Evolutionary conservation across 2,329 filamentous ascomycete species (phyloP).

Genomic region (Dothistroma septosporum): DNA sequence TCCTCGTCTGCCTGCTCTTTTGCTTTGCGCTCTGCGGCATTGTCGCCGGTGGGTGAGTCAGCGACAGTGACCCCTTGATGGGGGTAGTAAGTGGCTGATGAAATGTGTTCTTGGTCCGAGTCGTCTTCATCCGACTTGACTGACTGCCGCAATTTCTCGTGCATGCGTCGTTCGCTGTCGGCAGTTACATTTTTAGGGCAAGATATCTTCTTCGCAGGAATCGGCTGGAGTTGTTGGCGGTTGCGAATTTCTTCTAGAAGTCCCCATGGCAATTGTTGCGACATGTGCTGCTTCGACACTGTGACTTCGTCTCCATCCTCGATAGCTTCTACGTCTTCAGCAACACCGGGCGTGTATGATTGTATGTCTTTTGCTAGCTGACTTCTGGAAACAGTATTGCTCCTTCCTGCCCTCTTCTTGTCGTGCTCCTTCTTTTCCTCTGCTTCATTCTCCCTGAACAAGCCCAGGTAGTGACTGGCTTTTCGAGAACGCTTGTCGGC

Average conservation of each 20-base stretch:
- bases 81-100: constrained; percentile 77
- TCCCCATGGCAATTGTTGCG: constrained; percentile 44
- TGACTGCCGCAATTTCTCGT: constrained; percentile 13
- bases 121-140: constrained; percentile 51
- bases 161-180: constrained; percentile 17
- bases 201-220: constrained; percentile 40
- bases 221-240: constrained; percentile 49
- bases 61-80: constrained; percentile 58
- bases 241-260: constrained; percentile 56
- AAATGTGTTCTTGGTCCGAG: constrained; percentile 79
- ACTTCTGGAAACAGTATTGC: constrained; percentile 16
- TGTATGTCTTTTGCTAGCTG: constrained; percentile 16
- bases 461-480: constrained; percentile 60
- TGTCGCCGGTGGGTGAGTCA: constrained; percentile 33
- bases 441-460: constrained; percentile 61
- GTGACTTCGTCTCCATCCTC: constrained; percentile 29
- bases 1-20: constrained; percentile 11
- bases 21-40: constrained; percentile 24
- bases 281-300: constrained; percentile 29
- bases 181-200: constrained; percentile 32
- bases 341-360: constrained; percentile 25
- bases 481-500: constrained; percentile 59
- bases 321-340: constrained; percentile 31
- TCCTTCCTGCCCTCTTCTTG: constrained; percentile 41
- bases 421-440: constrained; percentile 50